Conservation (phyloP, 345 rosid genomes). For the Pelargonium nanum region DNA sequence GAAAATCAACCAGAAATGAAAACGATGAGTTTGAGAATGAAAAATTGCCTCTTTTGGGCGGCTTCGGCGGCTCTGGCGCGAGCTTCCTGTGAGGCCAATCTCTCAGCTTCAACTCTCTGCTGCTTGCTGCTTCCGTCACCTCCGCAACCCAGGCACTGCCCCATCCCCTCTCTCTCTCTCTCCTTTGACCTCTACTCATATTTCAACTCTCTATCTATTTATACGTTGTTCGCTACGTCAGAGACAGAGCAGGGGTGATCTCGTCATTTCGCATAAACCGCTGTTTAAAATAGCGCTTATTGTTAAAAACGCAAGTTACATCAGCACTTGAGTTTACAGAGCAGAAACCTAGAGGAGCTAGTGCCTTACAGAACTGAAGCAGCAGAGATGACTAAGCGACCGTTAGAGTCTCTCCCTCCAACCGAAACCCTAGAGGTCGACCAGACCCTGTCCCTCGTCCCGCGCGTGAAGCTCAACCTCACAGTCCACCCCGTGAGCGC, state of each 20-base stretch:
- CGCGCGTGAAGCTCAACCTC: constrained; percentile 65
- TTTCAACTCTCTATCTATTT: not conserved
- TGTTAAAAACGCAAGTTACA: no score
- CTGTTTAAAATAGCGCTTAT: no score
- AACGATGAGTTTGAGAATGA: not conserved
- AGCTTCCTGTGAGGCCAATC: constrained; percentile 71
- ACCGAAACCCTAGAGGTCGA: constrained; percentile 59
- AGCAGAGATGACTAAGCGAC: constrained; percentile 26
- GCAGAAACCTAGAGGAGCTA: not conserved
- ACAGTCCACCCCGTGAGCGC: constrained; percentile 46
- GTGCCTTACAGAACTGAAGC: not conserved
- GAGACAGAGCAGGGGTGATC: not conserved
- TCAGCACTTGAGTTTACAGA: no score
- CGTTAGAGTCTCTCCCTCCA: constrained; percentile 51
- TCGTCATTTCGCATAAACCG: not conserved
- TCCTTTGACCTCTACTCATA: not conserved
- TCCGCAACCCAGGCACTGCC: not conserved
- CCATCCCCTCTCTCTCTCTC: not conserved
- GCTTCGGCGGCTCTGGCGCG: constrained; percentile 97
- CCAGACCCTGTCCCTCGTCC: constrained; percentile 43
- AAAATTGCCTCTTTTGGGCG: constrained; percentile 62
- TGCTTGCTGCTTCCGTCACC: constrained; percentile 17
- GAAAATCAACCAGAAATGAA: constrained; percentile 3
- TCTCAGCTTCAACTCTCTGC: constrained; percentile 57
- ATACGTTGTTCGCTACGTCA: not conserved